Evolutionary conservation across 495 filamentous ascomycete genomes (phyloP), one percentile per base, ranked within the genome.

Genomic region (Eremomyces bilateralis): DNA sequence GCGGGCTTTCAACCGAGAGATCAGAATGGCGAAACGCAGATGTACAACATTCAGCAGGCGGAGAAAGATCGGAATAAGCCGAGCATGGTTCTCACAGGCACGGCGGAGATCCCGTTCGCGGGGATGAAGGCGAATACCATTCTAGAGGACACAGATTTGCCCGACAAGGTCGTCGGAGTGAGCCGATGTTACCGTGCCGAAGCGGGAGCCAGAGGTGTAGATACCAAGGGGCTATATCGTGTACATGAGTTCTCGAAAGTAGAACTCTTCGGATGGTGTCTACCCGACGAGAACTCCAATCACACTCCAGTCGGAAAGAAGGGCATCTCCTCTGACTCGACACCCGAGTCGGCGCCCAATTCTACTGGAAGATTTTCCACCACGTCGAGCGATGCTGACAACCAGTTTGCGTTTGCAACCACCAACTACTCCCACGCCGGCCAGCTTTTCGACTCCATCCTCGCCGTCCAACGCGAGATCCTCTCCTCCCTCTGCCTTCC

Each of bases 161-260:
- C 88, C 0, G 37, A 80, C 15, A 85, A 81, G 47, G 54, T 75
- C 3, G 80, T 88, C 3, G 88, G 77, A 4, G 69, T 75, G 1
- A 90, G 80, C 29, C 65, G 88, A 3, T 88, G 81, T 56, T 97
- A 91, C 49, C 73, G 88, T 31, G 88, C 88, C 12, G 88, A 97
- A 54, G 90, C 88, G 1, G 88, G 88, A 15, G 74, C 80, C 3
- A 63, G 88, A 15, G 88, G 88, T 21, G 70, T 69, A 16, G 80
- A 91, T 27, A 90, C 79, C 4, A 94, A 94, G 56, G 88, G 88
- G 5, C 63, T 97, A 4, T 97, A 95, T 57, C 74, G 88, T 10
- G 88, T 97, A n/a, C 88, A 95, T 58, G 88, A 97, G 52, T 97
- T 97, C 57, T 91, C 82, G 25, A 97, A 97, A 48, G 85, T 95